phyloP scores from a whole-genome alignment of 495 filamentous ascomycete genomes.

The Penicillium flavigenum region DNA sequence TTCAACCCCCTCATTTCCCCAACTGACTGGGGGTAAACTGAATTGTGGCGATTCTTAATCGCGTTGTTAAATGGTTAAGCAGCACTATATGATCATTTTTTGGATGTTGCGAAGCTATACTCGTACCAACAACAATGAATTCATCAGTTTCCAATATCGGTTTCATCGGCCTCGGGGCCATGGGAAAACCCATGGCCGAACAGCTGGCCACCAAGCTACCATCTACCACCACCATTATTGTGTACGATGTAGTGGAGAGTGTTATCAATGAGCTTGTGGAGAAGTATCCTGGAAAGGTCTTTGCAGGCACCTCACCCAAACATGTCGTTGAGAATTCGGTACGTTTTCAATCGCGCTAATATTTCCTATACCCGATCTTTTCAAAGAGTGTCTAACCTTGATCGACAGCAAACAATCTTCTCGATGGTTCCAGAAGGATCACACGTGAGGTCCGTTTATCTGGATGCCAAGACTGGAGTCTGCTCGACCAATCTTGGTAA shows the following conservation, averaged over 20 bases:
- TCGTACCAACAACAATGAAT: too few species aligned
- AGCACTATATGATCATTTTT: too few species aligned
- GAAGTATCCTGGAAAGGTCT: not conserved
- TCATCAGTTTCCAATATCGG: too few species aligned
- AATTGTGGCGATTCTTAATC: too few species aligned
- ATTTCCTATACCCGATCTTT: too few species aligned
- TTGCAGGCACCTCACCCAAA: not conserved
- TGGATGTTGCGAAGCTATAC: too few species aligned
- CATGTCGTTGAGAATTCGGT: conserved; percentile 33
- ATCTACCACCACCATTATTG: not conserved
- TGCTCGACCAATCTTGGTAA: conserved; percentile 27
- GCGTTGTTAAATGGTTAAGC: too few species aligned
- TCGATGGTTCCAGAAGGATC: conserved; percentile 65
- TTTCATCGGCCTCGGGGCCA: not conserved
- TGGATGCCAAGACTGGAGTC: conserved; percentile 34
- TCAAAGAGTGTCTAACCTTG: too few species aligned
- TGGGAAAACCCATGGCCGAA: not conserved
- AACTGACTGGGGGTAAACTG: too few species aligned
- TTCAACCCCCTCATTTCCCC: too few species aligned
- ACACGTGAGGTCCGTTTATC: conserved; percentile 60
- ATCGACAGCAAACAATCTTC: conserved; percentile 34
- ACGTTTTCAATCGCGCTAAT: too few species aligned
- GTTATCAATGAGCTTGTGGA: not conserved
- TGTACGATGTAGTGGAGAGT: not conserved
- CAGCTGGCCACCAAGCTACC: not conserved